Conservation (phyloP, 2,329 filamentous ascomycete genomes). For the Passalora sequoiae region DNA sequence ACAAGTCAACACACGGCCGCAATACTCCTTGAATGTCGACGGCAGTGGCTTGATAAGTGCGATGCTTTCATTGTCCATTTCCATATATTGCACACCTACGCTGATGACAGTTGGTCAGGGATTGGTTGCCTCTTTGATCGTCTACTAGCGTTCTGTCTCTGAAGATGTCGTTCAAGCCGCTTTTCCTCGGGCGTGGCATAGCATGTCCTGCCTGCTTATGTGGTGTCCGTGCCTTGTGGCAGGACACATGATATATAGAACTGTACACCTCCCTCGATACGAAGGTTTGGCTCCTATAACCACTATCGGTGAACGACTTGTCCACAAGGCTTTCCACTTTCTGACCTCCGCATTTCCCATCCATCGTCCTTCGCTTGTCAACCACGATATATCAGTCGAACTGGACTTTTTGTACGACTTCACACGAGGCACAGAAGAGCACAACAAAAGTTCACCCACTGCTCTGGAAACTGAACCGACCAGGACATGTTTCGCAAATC, state of each 20-base stretch:
- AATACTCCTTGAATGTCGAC: not conserved
- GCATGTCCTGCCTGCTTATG: slow-evolving; percentile 9
- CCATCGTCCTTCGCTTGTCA: slow-evolving; percentile 2
- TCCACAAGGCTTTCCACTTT: not conserved
- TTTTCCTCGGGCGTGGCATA: slow-evolving; percentile 16
- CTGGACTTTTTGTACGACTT: slow-evolving; percentile 8
- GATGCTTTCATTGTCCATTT: slow-evolving; percentile 5
- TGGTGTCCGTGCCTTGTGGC: slow-evolving; percentile 10
- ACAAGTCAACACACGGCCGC: not conserved
- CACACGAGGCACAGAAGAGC: slow-evolving; percentile 4
- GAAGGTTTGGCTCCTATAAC: slow-evolving; percentile 10
- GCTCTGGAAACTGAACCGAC: too few species aligned
- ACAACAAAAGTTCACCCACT: too few species aligned
- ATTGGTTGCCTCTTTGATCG: slow-evolving; percentile 8
- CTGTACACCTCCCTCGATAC: slow-evolving; percentile 13
- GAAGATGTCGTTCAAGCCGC: slow-evolving; percentile 11
- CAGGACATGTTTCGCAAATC: slow-evolving; percentile 19
- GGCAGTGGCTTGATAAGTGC: not conserved
- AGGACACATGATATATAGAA: slow-evolving; percentile 21
- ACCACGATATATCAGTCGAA: too few species aligned
- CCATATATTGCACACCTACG: slow-evolving; percentile 3
- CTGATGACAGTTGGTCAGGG: slow-evolving; percentile 7
- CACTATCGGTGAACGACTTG: slow-evolving; percentile 5
- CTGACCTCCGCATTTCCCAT: slow-evolving; percentile 1
- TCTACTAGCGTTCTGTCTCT: not conserved